Base-by-base conservation (phyloP, 2,329 filamentous ascomycete species). In the Trichoderma koningii region DNA sequence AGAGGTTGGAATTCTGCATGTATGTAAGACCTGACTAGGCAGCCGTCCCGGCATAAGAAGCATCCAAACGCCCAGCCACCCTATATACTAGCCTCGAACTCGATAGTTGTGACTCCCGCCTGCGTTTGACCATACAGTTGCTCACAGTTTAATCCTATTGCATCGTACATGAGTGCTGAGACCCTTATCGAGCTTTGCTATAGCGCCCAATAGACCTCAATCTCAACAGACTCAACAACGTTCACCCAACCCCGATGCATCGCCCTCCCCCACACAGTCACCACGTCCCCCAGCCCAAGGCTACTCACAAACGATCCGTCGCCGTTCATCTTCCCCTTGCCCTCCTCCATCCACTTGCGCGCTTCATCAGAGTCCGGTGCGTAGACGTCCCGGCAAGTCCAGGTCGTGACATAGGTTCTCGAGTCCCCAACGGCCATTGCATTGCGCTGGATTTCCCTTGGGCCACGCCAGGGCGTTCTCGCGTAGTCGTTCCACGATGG, bases 201-300 rank as follows among this genome's bases (percentile, higher is more conserved):
- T 48, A 85, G 65, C 73, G 84, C 83, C 84, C 85, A 89, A 70
- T 85, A 88, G 21, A 88, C 78, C 66, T 85, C 82, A 41, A 88
- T 75, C 71, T 79, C 77, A 2, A 83, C 81, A 14, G 74, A 77
- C 51, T 82, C 72, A 12, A 88, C 73, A 17, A 74, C 56, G 66
- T 88, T 88, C 1, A 63, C 56, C 87, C 87, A 89, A 0, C 76
- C 80, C 0, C 71, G 73, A 64, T 85, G 87, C 66, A 85, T 79
- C 1, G 84, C 80, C 73, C 83, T 86, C 0, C 77, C 85, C 86
- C 86, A 89, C 1, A 89, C 71, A 0, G 85, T 88, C 15, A 89
- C 74, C 19, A 86, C 81, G 69, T 89, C 87, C 0, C 87, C 87
- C 15, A 86, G 68, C 68, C 80, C 81, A 67, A 89, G 71, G 48